Evolutionary conservation across 106 monocot genomes (phyloP), one percentile per base, ranked within the genome.

Genomic region (Acorus gramineus): DNA sequence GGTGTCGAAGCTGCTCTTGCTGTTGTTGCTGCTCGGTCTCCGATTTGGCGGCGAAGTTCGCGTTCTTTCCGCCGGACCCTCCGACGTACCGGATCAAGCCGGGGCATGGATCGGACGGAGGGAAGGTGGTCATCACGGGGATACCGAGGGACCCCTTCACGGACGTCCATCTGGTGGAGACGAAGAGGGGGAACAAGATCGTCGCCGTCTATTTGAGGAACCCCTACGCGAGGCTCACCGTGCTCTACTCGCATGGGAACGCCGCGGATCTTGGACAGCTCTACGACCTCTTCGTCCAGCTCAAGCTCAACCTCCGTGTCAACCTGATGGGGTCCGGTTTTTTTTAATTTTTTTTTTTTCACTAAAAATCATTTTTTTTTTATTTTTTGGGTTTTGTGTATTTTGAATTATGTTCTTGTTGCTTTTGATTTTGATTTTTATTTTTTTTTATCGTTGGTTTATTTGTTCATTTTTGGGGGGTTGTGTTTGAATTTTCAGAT

Each of bases 221-320:
- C 67, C 84, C 84, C 3, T 71, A 59, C 57, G 92, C 87, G 3
- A 58, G 81, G 59, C 81, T 84, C 67, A 92, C 92, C 0, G 72
- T 92, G 52, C 81, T 92, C 50, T 92, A 92, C 72, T 92, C 92
- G 3, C 92, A 92, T 68, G 92, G 92, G 71, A 92, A 92, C 75
- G 92, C 92, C n/a, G 86, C 90, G 14, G 90, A 90, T 74, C 76
- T 90, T 6, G 90, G 90, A 9, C 90, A 90, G 76, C 77, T 92
- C 53, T 92, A 84, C 54, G 92, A 92, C 46, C 87, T 92, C 72
- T 92, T 92, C 49, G 75, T 80, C 53, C 87, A 92, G 75, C 92
- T 92, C 62, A 92, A 87, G 76, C 63, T 81, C 72, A 87, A 84
- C 73, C 84, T 92, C 76, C 81, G 77, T 70, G 79, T 92, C 54